Base-by-base conservation (phyloP, 2,329 filamentous ascomycete genomes). In the Trichoderma asperellum region DNA sequence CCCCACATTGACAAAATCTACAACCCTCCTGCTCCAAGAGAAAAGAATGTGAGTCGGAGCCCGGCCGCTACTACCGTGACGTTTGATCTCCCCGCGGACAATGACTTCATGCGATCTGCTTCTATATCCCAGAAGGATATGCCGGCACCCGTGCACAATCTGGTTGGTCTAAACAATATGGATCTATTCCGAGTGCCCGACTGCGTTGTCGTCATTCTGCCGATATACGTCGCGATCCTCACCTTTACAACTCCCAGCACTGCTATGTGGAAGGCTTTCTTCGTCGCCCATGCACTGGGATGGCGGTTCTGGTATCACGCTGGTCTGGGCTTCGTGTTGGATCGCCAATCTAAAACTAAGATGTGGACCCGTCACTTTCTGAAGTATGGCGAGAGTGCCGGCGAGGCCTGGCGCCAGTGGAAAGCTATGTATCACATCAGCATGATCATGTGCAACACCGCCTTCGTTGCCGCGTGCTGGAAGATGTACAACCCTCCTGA, bases 1-100 rank as follows among this genome's bases (percentile, higher is more conserved):
- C 96, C 96, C 64, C 96, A 99, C 77, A 99, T 99, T 81, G 94
- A 98, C 76, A 96, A 96, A 84, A 97, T 90, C 4, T 99, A 99
- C 84, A 97, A 97, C 77, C 89, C 94, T 40, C 94, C 94, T 63
- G 87, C 92, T 55, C 92, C 94, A 70, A 92, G 89, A 80, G 86
- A 85, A 79, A 84, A 83, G 73, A 80, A 79, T 59, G 75, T 78
- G 8, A 79, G 78, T n/a, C 76, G 74, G 55, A 74, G 71, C 65
- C 76, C 76, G 72, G 75, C 76, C 75, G 76, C 79, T 70, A 62
- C 74, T 49, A 72, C 71, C 21, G 68, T 76, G 61, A 70, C 74
- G 58, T 55, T 76, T 68, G 79, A 77, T 61, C 21, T 72, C 52
- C 69, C 70, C 34, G 73, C 73, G 60, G 72, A 59, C 27, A 60